Percentiles rank a stretch among this genome's conserved stretches.
Conservation (phyloP, 2,329 filamentous ascomycete genomes). For the Aureobasidium namibiae region DNA sequence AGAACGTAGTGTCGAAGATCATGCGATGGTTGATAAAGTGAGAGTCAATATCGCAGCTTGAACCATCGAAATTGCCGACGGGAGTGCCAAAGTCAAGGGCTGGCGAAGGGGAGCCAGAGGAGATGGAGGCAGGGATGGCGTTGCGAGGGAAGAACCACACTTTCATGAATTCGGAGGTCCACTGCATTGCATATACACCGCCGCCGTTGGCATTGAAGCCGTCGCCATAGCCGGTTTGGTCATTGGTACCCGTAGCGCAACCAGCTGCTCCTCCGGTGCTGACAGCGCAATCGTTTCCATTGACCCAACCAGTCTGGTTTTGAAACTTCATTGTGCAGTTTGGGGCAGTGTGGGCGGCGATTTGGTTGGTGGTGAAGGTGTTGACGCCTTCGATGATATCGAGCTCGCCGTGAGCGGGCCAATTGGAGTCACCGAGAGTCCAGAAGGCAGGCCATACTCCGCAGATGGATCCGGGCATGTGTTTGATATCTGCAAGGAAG, state of each 20-base stretch:
- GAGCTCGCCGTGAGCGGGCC: conserved; percentile 36
- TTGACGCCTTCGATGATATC: conserved; percentile 41
- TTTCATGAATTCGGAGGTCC: conserved; percentile 62
- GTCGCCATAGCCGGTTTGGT: conserved; percentile 29
- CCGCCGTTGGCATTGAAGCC: conserved; percentile 41
- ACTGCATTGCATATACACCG: conserved; percentile 44
- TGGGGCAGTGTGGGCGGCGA: conserved; percentile 17
- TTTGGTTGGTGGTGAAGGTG: conserved; percentile 29
- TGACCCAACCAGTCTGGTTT: conserved; percentile 36
- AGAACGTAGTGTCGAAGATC: conserved; percentile 57
- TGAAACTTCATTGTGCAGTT: conserved; percentile 32
- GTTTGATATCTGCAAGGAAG: conserved; percentile 40
- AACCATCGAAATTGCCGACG: conserved; percentile 48
- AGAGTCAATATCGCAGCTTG: conserved; percentile 27
- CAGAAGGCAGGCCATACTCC: conserved; percentile 42
- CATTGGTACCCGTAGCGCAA: conserved; percentile 17
- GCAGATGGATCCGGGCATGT: conserved; percentile 42
- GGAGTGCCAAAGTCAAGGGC: conserved; percentile 45
- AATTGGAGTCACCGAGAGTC: conserved; percentile 24
- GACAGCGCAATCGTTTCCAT: conserved; percentile 44
- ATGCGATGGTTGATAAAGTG: conserved; percentile 32
- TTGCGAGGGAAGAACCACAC: conserved; percentile 73
- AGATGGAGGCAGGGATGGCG: conserved; percentile 55
- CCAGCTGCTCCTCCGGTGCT: conserved; percentile 34
- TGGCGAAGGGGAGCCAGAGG: conserved; percentile 40